Percentiles rank a stretch among this genome's conserved stretches.
phyloP scores from a whole-genome alignment of 306 rosid species.

The Argentina anserina region DNA sequence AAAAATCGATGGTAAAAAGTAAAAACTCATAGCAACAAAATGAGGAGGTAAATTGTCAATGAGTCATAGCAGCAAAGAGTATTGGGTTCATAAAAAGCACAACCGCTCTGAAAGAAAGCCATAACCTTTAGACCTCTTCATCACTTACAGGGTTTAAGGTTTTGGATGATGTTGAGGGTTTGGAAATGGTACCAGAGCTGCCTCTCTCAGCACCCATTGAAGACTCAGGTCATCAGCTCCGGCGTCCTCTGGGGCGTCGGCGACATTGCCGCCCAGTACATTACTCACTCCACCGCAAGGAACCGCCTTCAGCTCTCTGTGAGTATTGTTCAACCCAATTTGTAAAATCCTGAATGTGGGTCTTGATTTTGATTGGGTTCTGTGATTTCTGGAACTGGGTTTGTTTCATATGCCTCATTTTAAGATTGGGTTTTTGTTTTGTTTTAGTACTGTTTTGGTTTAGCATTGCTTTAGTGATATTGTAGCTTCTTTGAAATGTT shows the following conservation, averaged over 20 bases:
- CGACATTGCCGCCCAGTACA: slow-evolving; percentile 70
- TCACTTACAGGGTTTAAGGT: slow-evolving; percentile 2
- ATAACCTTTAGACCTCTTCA: neutral
- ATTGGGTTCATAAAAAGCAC: slow-evolving; percentile 15
- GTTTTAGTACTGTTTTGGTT: too few species aligned
- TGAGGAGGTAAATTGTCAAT: neutral
- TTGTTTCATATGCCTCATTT: neutral
- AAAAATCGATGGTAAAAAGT: too few species aligned
- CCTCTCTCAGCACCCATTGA: slow-evolving; percentile 63
- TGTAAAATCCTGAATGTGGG: neutral
- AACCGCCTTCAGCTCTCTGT: slow-evolving; percentile 45
- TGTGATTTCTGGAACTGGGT: neutral
- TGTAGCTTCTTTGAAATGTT: neutral
- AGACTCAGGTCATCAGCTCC: slow-evolving; percentile 73
- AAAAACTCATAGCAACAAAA: neutral
- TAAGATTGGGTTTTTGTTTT: neutral
- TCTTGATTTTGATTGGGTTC: neutral
- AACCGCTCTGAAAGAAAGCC: neutral
- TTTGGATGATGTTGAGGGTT: slow-evolving; percentile 37
- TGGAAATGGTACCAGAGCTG: slow-evolving; percentile 84
- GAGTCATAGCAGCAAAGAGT: too few species aligned
- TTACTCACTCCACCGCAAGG: slow-evolving; percentile 50
- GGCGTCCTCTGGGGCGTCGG: slow-evolving; percentile 71
- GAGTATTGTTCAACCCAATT: slow-evolving; percentile 5
- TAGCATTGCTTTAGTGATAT: neutral